Conservation (phyloP, 1,139 yeast genomes). For the Geotrichum australiense region DNA sequence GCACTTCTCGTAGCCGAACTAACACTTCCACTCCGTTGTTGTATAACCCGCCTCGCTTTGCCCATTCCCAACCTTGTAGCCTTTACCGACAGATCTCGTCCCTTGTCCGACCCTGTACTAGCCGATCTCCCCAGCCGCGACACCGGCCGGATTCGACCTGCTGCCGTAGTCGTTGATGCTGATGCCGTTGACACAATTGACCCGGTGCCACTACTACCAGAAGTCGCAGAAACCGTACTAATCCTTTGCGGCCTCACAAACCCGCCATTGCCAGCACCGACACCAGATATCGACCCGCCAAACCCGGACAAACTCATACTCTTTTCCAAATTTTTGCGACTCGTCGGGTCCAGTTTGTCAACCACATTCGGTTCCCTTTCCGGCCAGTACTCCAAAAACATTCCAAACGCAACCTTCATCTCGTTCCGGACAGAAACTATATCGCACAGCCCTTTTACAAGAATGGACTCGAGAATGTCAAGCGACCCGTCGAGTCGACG, state of each 20-base stretch:
- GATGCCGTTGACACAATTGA: not conserved
- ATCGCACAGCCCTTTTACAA: conserved; percentile 62
- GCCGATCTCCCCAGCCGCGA: not conserved
- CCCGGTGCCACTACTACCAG: not conserved
- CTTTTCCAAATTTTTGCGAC: conserved; percentile 50
- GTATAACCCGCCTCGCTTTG: too few relatives aligned
- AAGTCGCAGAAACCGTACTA: not conserved
- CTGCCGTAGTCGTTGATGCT: not conserved
- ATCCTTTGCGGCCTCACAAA: not conserved
- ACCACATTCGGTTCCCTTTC: conserved; percentile 35
- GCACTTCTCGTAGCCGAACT: too few relatives aligned
- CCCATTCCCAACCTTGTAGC: conserved; percentile 13
- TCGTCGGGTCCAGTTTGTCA: conserved; percentile 40
- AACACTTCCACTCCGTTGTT: too few relatives aligned
- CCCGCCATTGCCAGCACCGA: not conserved
- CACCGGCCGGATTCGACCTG: not conserved
- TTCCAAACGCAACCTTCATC: conserved; percentile 73
- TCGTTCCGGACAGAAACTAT: conserved; percentile 80
- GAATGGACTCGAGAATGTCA: conserved; percentile 46
- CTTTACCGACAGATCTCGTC: conserved; percentile 9
- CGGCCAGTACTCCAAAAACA: conserved; percentile 47
- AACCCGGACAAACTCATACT: too few relatives aligned
- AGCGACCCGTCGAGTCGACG: conserved; percentile 37
- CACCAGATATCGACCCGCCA: conserved; percentile 38
- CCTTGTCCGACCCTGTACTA: not conserved